Base-by-base conservation (phyloP, 176 grass and related monocot species). In the Aegilops bicornis region DNA sequence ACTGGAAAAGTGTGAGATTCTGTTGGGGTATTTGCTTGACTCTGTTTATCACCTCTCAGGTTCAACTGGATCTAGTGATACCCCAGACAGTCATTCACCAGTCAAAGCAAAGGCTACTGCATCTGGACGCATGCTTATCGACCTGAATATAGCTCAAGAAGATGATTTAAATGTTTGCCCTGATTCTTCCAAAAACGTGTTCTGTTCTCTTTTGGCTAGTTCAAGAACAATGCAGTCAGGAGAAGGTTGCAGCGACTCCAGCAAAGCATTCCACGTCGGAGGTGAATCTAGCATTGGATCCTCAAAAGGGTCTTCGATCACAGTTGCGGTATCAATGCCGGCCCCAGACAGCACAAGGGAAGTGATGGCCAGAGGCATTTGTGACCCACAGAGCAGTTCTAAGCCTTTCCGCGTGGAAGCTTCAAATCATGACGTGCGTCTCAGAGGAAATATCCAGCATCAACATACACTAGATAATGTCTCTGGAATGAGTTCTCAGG, bases 91-190 rank as follows among this genome's bases (percentile, higher is more conserved):
- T 82, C 82, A 76, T 8, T 84, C 82, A 14, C 76, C 82, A 64
- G 83, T 82, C 35, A 90, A 85, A 88, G 32, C 79, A 77, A 85
- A 92, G 76, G 73, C 63, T 35, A 33, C 60, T 19, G 32, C 42
- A 76, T 75, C 50, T 62, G 86, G 89, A 80, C 67, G 31, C 79
- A 76, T 87, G 64, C 73, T 85, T 67, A 92, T 98, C 4, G 95
- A 98, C 86, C 89, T 98, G 45, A 98, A 98, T 82, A 77, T 92
- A 70, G 80, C 88, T 73, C 91, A 95, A 89, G 93, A 92, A 50
- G 89, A 98, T 73, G 93, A 93, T 65, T 74, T 76, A 29, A 58
- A 68, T 73, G 24, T 32, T 84, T 56, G 10, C 35, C 54, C 70
- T 56, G 32, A 81, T 84, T 68, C 87, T 39, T 82, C 81, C 11